These are phyloP conservation scores for Malassezia nana DNA, from an alignment of 1,284 basidiomycete species.

Conservation along the genomic window DNA sequence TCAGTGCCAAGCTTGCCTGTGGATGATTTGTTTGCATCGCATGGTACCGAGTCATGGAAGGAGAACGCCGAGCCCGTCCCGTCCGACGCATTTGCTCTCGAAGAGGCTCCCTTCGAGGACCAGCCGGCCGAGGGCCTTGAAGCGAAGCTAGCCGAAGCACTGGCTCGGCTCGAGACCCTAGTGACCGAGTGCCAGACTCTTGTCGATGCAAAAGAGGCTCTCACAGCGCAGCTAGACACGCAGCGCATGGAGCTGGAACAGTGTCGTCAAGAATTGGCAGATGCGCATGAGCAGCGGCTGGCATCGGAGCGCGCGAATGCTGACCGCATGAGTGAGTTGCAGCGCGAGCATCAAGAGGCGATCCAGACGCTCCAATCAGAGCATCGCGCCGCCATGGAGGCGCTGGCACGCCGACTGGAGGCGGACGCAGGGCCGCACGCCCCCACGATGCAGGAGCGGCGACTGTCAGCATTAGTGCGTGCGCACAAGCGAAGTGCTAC, in stretches of 20 bases:
- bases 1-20: not conserved
- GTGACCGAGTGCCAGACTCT: not conserved
- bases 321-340: conserved; percentile 6
- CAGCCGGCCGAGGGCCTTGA: not conserved
- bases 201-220: not conserved
- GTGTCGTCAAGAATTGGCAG: not conserved
- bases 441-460: not conserved
- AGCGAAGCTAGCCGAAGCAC: not conserved
- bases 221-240: not conserved
- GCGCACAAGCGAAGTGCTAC: conserved; percentile 19
- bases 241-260: not conserved
- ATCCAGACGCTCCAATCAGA: not conserved
- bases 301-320: not conserved
- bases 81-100: not conserved
- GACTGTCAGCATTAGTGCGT: not conserved
- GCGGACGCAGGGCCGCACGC: not conserved
- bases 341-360: not conserved
- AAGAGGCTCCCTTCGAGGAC: not conserved
- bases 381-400: not conserved
- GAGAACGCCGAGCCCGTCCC: not conserved
- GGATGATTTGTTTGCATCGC: not conserved
- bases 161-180: not conserved
- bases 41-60: not conserved
- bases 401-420: not conserved
- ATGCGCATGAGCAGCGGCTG: not conserved